Evolutionary conservation across 2,329 filamentous ascomycete species (phyloP).

Genomic region (Paraphaeosphaeria sporulosa): DNA sequence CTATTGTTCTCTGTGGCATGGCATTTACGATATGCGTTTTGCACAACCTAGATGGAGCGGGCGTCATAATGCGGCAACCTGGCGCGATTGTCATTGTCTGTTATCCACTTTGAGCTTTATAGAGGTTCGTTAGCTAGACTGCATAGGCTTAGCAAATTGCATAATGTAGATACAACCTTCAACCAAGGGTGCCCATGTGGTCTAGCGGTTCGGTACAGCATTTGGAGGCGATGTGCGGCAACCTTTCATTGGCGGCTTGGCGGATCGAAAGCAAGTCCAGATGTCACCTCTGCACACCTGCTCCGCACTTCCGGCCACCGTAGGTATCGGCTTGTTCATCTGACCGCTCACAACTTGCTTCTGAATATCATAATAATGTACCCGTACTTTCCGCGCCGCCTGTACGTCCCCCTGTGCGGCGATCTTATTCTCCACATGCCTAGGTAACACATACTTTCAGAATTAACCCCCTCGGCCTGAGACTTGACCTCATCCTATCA

Average conservation of each 20-base stretch:
- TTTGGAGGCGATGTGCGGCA: background rate
- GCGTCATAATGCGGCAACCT: slow-evolving; percentile 3
- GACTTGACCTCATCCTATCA: no score
- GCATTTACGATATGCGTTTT: slow-evolving; percentile 33
- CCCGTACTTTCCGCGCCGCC: no score
- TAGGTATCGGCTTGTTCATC: background rate
- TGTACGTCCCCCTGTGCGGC: no score
- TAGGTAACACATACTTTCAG: background rate
- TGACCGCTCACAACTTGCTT: no score
- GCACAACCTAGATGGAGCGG: slow-evolving; percentile 33
- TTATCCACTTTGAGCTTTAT: background rate
- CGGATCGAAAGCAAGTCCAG: background rate
- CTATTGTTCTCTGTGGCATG: slow-evolving; percentile 16
- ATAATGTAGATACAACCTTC: background rate
- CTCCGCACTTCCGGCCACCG: background rate
- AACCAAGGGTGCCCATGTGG: background rate
- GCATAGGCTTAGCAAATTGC: background rate
- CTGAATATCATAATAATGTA: no score
- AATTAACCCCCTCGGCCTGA: background rate
- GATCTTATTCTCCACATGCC: background rate
- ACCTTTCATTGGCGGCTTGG: background rate
- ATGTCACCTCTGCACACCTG: background rate
- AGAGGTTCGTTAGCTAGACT: background rate
- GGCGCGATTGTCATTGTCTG: background rate
- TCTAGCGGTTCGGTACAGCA: no score